phyloP scores from a whole-genome alignment of 2,329 filamentous ascomycete species.

The Metarhizium anisopliae region DNA sequence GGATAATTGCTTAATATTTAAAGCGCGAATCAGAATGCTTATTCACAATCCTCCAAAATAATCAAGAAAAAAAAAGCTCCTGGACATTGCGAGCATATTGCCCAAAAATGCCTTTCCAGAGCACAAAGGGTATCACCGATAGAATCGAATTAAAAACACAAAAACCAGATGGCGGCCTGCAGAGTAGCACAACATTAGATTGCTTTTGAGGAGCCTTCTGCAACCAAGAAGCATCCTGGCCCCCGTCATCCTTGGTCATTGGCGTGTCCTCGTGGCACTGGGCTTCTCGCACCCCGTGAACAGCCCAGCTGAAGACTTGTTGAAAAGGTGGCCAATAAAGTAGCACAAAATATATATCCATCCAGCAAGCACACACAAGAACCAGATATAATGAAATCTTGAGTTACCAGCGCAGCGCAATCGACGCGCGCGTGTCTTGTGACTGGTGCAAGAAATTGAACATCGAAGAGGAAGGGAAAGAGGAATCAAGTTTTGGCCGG shows the following conservation, averaged over 20 bases:
- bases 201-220: background rate
- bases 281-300: background rate
- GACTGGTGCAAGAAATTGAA: slow-evolving; percentile 14
- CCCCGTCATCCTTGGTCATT: background rate
- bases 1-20: background rate
- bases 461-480: slow-evolving; percentile 10
- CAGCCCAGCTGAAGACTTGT: slow-evolving; percentile 14
- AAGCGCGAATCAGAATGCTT: background rate
- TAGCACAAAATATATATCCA: slow-evolving; percentile 3
- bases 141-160: slow-evolving; percentile 21
- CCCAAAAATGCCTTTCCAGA: background rate
- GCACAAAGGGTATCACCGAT: slow-evolving; percentile 24
- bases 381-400: background rate
- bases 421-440: slow-evolving; percentile 19
- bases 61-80: background rate
- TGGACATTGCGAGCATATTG: background rate
- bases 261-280: background rate
- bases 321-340: slow-evolving; percentile 4
- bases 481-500: slow-evolving; percentile 8
- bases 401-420: slow-evolving; percentile 14
- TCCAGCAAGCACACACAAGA: slow-evolving; percentile 12
- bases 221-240: background rate
- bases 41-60: background rate
- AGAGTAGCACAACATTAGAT: slow-evolving; percentile 11
- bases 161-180: slow-evolving; percentile 8